Conservation (phyloP, 2,329 filamentous ascomycete species). For the Cordyceps javanica region DNA sequence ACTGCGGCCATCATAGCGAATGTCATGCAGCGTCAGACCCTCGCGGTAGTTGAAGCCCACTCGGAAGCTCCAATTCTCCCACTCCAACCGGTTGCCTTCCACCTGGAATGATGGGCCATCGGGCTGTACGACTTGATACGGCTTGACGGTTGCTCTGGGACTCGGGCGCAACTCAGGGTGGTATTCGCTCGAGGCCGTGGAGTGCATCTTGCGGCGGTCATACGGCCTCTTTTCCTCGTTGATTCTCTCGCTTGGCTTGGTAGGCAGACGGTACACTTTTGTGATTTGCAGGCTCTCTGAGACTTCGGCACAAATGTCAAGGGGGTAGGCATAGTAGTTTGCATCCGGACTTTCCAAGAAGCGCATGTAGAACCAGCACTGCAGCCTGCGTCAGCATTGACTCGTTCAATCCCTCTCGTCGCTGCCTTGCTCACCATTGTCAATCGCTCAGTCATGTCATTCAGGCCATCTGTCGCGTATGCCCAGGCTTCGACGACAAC, state of each 20-base stretch:
- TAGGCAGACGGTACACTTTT: slow-evolving; percentile 41
- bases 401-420: not conserved
- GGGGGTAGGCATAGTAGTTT: slow-evolving; percentile 50
- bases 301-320: slow-evolving; percentile 45
- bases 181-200: slow-evolving; percentile 35
- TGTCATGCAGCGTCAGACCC: slow-evolving; percentile 59
- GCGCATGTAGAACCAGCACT: slow-evolving; percentile 33
- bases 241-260: slow-evolving; percentile 28
- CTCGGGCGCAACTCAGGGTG: slow-evolving; percentile 23
- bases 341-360: slow-evolving; percentile 37
- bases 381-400: not conserved
- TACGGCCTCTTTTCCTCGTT: slow-evolving; percentile 28
- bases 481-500: slow-evolving; percentile 50
- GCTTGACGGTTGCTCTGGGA: slow-evolving; percentile 23
- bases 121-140: slow-evolving; percentile 25
- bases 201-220: slow-evolving; percentile 35
- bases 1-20: slow-evolving; percentile 57
- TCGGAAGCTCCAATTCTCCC: slow-evolving; percentile 61
- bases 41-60: slow-evolving; percentile 63
- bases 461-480: slow-evolving; percentile 48
- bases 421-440: slow-evolving; percentile 36
- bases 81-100: slow-evolving; percentile 37
- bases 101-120: slow-evolving; percentile 33
- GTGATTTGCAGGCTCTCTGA: slow-evolving; percentile 39
- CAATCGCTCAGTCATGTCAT: slow-evolving; percentile 41